Conservation (phyloP, 352 stramenopile species). For the Chrysophaeum taylorii region DNA sequence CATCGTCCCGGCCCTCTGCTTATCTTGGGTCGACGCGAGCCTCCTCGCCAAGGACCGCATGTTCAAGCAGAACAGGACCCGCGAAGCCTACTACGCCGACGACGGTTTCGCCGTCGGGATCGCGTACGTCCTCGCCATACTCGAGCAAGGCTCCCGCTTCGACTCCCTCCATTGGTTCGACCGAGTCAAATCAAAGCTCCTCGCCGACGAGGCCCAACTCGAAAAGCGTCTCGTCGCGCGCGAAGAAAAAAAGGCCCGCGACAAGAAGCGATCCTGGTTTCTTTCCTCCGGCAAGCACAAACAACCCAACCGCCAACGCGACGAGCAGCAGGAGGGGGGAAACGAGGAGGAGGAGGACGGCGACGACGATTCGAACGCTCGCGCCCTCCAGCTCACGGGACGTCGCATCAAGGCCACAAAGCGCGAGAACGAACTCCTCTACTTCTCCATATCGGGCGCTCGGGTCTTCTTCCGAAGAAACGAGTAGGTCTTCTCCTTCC, state of each 20-base stretch:
- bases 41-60: conserved; percentile 70
- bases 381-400: conserved; percentile 65
- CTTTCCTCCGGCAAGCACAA: conserved; percentile 36
- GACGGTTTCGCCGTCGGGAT: conserved; percentile 86
- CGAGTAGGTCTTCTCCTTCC: too few species aligned
- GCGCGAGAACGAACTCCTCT: conserved; percentile 71
- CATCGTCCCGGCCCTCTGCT: conserved; percentile 56
- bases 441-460: conserved; percentile 73
- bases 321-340: conserved; percentile 45
- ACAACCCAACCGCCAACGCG: conserved; percentile 47
- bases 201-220: conserved; percentile 61
- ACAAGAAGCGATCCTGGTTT: conserved; percentile 12
- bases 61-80: conserved; percentile 74
- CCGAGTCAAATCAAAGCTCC: conserved; percentile 68
- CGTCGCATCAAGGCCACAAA: conserved; percentile 71
- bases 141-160: conserved; percentile 42
- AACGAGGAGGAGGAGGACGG: conserved; percentile 46
- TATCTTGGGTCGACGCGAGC: not conserved
- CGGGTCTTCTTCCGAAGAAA: conserved; percentile 65
- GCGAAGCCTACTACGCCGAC: conserved; percentile 85
- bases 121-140: conserved; percentile 70
- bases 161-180: conserved; percentile 78
- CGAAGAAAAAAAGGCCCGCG: conserved; percentile 22
- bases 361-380: conserved; percentile 49
- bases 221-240: conserved; percentile 68